phyloP scores from a whole-genome alignment of 1,139 yeast genomes.

The Debaryomycetaceae sp. region DNA sequence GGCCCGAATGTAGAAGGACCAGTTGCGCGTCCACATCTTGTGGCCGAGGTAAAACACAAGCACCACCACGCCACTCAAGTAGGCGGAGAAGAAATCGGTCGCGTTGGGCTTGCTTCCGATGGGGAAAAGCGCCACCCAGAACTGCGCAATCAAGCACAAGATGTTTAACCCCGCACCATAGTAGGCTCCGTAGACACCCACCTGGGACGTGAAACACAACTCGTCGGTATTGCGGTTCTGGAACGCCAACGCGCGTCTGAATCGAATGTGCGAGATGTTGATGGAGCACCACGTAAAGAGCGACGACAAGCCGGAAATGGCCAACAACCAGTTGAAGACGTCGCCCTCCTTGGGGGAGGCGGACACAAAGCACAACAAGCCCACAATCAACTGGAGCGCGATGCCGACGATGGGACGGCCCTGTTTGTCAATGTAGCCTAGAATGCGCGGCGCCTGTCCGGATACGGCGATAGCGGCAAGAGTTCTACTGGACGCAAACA shows the following conservation, averaged over 20 bases:
- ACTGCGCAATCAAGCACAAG: slow-evolving; percentile 27
- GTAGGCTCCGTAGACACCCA: slow-evolving; percentile 23
- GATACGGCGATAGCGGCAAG: slow-evolving; percentile 73
- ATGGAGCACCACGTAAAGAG: slow-evolving; percentile 29
- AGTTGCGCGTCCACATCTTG: slow-evolving; percentile 38
- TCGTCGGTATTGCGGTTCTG: slow-evolving; percentile 25
- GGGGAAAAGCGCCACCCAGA: slow-evolving; percentile 35
- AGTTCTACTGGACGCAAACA: slow-evolving; percentile 72
- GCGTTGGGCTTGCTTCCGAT: slow-evolving; percentile 23
- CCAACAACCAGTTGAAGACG: slow-evolving; percentile 25
- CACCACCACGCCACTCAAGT: slow-evolving; percentile 45
- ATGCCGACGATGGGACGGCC: slow-evolving; percentile 72
- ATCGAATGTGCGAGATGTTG: slow-evolving; percentile 25
- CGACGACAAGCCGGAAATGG: slow-evolving; percentile 26
- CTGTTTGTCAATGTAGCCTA: slow-evolving; percentile 61
- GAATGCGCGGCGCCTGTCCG: slow-evolving; percentile 66
- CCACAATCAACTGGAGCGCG: slow-evolving; percentile 35
- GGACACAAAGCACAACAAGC: slow-evolving; percentile 29
- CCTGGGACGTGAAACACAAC: slow-evolving; percentile 20
- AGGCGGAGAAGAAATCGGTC: slow-evolving; percentile 37
- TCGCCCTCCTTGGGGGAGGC: slow-evolving; percentile 21
- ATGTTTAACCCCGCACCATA: slow-evolving; percentile 17
- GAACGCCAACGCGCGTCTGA: slow-evolving; percentile 21
- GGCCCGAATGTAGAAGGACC: slow-evolving; percentile 29
- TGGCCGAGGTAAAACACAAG: slow-evolving; percentile 38